Base-by-base conservation (phyloP, 106 monocot genomes). In the Apostasia shenzhenica region DNA sequence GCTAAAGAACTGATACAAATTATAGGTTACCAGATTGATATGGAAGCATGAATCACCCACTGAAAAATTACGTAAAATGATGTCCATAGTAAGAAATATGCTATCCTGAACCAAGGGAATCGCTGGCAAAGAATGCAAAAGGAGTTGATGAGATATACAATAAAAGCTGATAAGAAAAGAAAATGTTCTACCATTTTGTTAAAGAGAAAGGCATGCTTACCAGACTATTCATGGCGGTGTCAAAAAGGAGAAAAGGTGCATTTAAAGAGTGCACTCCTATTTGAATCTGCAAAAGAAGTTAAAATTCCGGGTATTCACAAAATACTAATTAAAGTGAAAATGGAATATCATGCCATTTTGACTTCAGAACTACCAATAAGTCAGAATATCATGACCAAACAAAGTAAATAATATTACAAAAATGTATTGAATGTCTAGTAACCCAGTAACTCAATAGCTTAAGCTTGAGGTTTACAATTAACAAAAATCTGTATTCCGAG, bases 231-330 rank as follows among this genome's bases (percentile, higher is more conserved):
- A 94, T 55, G 65, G 79, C 72, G 61, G 81, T 77, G 60, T 94
- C 94, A 42, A 72, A 82, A 3, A 94, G 74, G 26, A 90, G 71
- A 60, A 94, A 85, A 37, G 90, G 63, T 3, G 82, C 87, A 79
- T 94, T 94, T n/a, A 94, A 74, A 0, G 90, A 85, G 64, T 94
- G 94, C 84, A 85, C 87, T 14, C 82, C 84, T 52, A 87, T 76
- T 66, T 79, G 71, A 4, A 94, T 37, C 94, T 94, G 78, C 70
- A 66, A 68, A n/a, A 52, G 2, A 8, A 50, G 61, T 1, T 2
- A 68, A 68, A 52, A 6, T 41, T 26, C 26, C 0, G 26, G 0
- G 26, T 0, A 26, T 26, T 26, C 26, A 26, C 26, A 26, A 26
- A 26, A 26, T 26, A 26, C 26, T 26, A 26, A 26, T 26, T 26